A percentile compares a stretch with the other conserved stretches of the same genome.
phyloP scores from a whole-genome alignment of 208 protist genomes.

The Tritrichomonas musculus region DNA sequence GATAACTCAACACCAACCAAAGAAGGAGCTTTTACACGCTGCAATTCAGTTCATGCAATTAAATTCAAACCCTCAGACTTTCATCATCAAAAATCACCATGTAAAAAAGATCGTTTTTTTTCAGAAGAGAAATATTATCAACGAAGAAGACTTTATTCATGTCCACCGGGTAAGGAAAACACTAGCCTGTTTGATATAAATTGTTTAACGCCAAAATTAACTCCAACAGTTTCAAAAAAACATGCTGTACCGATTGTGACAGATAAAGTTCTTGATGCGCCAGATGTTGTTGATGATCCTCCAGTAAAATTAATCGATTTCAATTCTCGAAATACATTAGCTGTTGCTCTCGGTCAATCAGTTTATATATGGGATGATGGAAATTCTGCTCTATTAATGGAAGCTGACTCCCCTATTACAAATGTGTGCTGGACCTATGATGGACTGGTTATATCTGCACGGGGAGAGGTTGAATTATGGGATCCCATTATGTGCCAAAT shows the following conservation, averaged over 20 bases:
- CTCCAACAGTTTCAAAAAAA: neutral
- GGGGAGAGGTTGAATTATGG: neutral
- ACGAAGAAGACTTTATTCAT: too few species aligned
- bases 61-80: too few species aligned
- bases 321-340: neutral
- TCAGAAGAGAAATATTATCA: too few species aligned
- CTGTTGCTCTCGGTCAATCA: neutral
- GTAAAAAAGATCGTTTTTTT: too few species aligned
- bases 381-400: neutral
- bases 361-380: constrained; percentile 22
- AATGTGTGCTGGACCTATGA: neutral
- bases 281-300: neutral
- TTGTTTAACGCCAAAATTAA: neutral
- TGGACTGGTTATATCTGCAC: neutral
- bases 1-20: too few species aligned
- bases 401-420: neutral
- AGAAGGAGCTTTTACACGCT: too few species aligned
- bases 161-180: too few species aligned
- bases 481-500: neutral
- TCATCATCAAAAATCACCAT: too few species aligned
- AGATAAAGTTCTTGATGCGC: constrained; percentile 10
- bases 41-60: too few species aligned
- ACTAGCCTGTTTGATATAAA: too few species aligned
- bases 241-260: neutral
- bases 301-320: constrained; percentile 4